Conservation (phyloP, 2,329 filamentous ascomycete species). For the Leptographium flavum region DNA sequence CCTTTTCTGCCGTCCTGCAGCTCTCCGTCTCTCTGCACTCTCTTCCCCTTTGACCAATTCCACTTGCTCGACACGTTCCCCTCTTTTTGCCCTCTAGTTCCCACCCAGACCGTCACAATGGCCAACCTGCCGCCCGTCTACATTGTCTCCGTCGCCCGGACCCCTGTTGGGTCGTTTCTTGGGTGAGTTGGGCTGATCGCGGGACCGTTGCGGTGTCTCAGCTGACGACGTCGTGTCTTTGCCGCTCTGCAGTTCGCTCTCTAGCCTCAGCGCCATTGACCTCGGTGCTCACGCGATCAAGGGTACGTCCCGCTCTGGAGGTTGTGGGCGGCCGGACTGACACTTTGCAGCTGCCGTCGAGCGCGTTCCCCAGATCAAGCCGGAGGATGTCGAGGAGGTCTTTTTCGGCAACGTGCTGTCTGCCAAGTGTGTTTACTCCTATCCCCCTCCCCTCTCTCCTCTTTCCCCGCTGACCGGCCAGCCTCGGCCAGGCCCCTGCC, state of each 20-base stretch:
- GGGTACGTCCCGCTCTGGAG: constrained; percentile 34
- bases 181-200: constrained; percentile 42
- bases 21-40: background rate
- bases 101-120: constrained; percentile 36
- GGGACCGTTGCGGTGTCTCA: background rate
- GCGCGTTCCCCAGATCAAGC: constrained; percentile 72
- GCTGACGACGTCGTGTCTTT: background rate
- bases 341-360: constrained; percentile 54
- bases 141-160: constrained; percentile 84
- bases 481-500: constrained; percentile 89
- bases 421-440: constrained; percentile 53
- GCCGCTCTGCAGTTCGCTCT: constrained; percentile 57
- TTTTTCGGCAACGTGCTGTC: constrained; percentile 98
- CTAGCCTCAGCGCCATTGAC: constrained; percentile 72
- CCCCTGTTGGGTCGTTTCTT: constrained; percentile 86
- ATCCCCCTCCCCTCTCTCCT: background rate
- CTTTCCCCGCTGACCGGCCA: constrained; percentile 19
- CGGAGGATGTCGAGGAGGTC: constrained; percentile 85
- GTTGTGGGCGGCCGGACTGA: background rate
- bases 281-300: constrained; percentile 89
- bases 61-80: background rate
- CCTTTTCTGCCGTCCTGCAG: background rate
- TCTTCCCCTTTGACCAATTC: background rate
- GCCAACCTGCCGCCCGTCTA: constrained; percentile 76
- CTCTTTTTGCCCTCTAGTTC: background rate